Evolutionary conservation across 176 grass and related monocot genomes (phyloP), one percentile per base, ranked within the genome.

Genomic region (Oryza officinalis): DNA sequence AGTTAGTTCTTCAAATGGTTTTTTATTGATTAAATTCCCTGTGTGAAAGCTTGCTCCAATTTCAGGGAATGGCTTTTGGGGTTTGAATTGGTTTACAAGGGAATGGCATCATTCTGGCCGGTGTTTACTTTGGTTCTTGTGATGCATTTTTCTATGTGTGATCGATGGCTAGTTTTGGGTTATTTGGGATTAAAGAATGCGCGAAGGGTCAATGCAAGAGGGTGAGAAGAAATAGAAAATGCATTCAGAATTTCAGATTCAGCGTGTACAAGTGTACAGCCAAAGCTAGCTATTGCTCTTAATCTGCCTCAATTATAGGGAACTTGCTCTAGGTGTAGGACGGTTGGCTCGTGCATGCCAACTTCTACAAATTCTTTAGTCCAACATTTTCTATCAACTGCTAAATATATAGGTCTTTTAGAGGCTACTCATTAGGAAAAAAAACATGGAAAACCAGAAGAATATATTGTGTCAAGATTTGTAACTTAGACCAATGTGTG

Each of bases 1-100:
- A 78, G 73, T 83, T 88, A 43, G 78, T 61, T 76, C 43, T 88
- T 92, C 86, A 85, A 88, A 81, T 82, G 46, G 18, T 87, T 71
- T 13, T 88, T 71, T 88, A 77, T 75, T 74, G 32, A 17, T 84
- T 3, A 44, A 41, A 71, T 17, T 75, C 3, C 33, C 33, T 41
- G 43, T 75, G 18, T 8, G 6, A 63, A 80, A 64, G 68, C 75
- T 73, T 27, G 68, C 57, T 52, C 27, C 68, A 57, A 80, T 80
- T 59, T 75, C 82, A 69, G 11, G 72, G 13, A 52, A 8, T 75
- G 59, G 63, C 46, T 65, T 72, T 72, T 75, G 65, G 66, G 63
- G 41, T 40, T 67, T 67, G 77, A 80, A 86, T 15, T 41, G 31
- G 69, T 80, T 80, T 40, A 74, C 69, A 86, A 57, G 84, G 6